Percentiles rank a stretch among this genome's conserved stretches.
Conservation (phyloP, 2,329 filamentous ascomycete genomes). For the Colletotrichum kahawae region DNA sequence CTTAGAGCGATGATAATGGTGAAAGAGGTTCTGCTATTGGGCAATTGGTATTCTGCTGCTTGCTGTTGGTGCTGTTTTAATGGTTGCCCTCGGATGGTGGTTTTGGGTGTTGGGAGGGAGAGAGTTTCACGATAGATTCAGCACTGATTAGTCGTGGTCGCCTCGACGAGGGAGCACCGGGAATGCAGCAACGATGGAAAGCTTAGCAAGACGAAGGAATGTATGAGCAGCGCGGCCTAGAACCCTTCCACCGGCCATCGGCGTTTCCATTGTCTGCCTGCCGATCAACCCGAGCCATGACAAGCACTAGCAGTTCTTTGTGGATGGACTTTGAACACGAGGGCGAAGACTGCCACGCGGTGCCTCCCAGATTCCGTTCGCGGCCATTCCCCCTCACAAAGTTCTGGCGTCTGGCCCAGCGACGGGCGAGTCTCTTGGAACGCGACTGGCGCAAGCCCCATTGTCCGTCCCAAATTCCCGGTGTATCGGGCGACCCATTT, state of each 20-base stretch:
- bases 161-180: neutral
- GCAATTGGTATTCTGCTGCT: neutral
- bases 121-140: slow-evolving; percentile 16
- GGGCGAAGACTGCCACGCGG: neutral
- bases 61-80: neutral
- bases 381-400: neutral
- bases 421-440: neutral
- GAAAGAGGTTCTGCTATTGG: neutral
- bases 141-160: neutral
- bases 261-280: neutral
- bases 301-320: neutral
- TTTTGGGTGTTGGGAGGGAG: neutral
- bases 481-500: neutral
- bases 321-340: neutral
- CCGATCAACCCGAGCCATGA: neutral
- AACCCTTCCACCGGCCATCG: neutral
- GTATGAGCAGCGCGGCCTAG: neutral
- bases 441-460: neutral
- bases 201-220: neutral
- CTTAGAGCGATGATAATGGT: neutral
- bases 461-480: neutral
- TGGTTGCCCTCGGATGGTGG: neutral
- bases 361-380: neutral
- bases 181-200: neutral
- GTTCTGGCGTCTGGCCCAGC: neutral